These are phyloP conservation scores for Jatropha multifida DNA, from an alignment of 441 rosid genomes.

Conservation along the genomic window DNA sequence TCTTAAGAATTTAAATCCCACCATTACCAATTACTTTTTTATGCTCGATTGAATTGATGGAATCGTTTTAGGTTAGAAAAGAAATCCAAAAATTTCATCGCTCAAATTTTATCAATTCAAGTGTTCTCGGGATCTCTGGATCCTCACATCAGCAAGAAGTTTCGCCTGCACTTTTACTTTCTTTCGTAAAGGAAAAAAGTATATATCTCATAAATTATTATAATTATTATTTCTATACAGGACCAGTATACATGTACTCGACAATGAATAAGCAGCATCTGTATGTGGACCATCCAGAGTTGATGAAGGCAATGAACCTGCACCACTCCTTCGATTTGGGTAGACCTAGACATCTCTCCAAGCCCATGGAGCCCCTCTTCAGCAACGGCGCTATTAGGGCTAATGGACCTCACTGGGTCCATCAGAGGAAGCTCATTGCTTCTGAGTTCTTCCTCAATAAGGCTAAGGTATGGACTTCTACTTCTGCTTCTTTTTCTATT, in stretches of 20 bases:
- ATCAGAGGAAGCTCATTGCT: constrained; percentile 38
- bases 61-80: too few species aligned
- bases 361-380: constrained; percentile 20
- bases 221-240: background rate
- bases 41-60: too few species aligned
- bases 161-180: too few species aligned
- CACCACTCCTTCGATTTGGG: constrained; percentile 32
- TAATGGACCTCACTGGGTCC: constrained; percentile 33
- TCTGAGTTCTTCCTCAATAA: constrained; percentile 38
- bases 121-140: too few species aligned
- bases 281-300: constrained; percentile 14
- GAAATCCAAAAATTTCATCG: too few species aligned
- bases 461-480: constrained; percentile 24
- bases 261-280: constrained; percentile 27
- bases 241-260: constrained; percentile 24
- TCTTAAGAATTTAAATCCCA: too few species aligned
- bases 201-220: too few species aligned
- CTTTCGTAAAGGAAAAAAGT: too few species aligned
- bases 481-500: too few species aligned
- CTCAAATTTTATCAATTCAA: too few species aligned
- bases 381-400: constrained; percentile 38
- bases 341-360: constrained; percentile 21
- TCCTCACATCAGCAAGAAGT: too few species aligned
- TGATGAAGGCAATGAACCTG: constrained; percentile 28
- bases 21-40: too few species aligned